Evolutionary conservation across 495 filamentous ascomycete species (phyloP).

Genomic region (Xylaria longipes): DNA sequence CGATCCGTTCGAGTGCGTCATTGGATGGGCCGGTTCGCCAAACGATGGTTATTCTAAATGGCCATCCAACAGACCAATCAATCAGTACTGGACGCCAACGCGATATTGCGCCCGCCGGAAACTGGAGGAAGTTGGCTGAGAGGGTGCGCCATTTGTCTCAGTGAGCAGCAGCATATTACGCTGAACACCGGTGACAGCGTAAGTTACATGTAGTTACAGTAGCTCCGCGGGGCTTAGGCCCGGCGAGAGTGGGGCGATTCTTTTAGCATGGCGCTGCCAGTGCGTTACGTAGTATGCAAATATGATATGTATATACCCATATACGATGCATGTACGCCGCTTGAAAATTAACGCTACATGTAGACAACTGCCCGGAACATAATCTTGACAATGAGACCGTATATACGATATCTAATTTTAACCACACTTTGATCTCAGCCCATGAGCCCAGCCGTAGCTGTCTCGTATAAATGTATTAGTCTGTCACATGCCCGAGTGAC

Average conservation of each 20-base stretch:
- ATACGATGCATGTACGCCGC: background rate
- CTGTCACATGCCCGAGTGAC: background rate
- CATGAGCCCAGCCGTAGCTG: background rate
- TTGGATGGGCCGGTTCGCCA: constrained; percentile 14
- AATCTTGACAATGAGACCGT: background rate
- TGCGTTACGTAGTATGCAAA: background rate
- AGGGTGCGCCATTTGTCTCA: constrained; percentile 10
- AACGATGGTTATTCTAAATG: too few species aligned
- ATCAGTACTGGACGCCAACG: constrained; percentile 1
- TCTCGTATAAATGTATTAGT: background rate
- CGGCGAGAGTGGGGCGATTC: background rate
- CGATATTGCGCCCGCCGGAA: background rate
- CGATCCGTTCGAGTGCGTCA: constrained; percentile 2
- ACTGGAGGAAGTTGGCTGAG: background rate
- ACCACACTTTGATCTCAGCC: background rate
- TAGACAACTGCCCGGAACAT: background rate
- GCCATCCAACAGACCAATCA: background rate
- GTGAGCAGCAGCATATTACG: background rate
- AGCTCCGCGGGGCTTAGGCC: background rate
- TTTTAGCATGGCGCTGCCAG: background rate
- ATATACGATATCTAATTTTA: background rate
- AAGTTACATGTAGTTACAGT: too few species aligned
- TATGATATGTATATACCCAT: background rate
- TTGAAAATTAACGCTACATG: background rate
- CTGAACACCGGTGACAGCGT: background rate